phyloP scores from a whole-genome alignment of 140 eudicot genomes.

The Erigeron philadelphicus region DNA sequence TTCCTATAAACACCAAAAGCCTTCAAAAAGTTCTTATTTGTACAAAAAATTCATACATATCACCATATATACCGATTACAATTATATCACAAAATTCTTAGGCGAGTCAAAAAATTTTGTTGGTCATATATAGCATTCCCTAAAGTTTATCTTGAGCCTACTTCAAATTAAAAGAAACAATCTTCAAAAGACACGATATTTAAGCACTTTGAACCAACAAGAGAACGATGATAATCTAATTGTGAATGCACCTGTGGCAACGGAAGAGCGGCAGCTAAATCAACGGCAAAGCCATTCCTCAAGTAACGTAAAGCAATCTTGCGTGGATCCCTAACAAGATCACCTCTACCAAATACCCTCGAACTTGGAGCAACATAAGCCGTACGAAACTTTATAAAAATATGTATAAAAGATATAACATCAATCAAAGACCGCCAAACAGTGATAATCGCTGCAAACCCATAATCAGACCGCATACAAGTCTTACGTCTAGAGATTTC shows the following conservation, averaged over 20 bases:
- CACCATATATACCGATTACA: no score
- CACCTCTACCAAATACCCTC: slow-evolving; percentile 85
- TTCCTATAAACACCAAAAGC: no score
- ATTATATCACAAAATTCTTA: no score
- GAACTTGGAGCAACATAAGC: slow-evolving; percentile 62
- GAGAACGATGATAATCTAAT: not conserved
- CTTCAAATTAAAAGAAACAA: no score
- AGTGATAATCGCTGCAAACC: slow-evolving; percentile 45
- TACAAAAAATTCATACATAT: no score
- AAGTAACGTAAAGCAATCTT: slow-evolving; percentile 56
- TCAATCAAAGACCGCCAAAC: slow-evolving; percentile 55
- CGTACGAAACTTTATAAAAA: slow-evolving; percentile 65
- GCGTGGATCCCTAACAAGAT: slow-evolving; percentile 54
- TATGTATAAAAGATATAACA: slow-evolving; percentile 56
- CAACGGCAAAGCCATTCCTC: slow-evolving; percentile 46
- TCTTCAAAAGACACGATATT: no score
- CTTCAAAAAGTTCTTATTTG: no score
- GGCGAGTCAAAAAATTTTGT: no score
- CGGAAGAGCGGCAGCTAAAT: slow-evolving; percentile 76
- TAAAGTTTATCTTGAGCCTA: no score
- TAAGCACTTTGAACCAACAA: not conserved
- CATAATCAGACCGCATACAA: slow-evolving; percentile 49
- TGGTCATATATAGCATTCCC: no score
- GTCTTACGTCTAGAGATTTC: slow-evolving; percentile 25
- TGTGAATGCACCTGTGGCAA: slow-evolving; percentile 50